A percentile compares a stretch with the other conserved stretches of the same genome.
phyloP scores from a whole-genome alignment of 805 yeast genomes.

The Candida tammaniensis region DNA sequence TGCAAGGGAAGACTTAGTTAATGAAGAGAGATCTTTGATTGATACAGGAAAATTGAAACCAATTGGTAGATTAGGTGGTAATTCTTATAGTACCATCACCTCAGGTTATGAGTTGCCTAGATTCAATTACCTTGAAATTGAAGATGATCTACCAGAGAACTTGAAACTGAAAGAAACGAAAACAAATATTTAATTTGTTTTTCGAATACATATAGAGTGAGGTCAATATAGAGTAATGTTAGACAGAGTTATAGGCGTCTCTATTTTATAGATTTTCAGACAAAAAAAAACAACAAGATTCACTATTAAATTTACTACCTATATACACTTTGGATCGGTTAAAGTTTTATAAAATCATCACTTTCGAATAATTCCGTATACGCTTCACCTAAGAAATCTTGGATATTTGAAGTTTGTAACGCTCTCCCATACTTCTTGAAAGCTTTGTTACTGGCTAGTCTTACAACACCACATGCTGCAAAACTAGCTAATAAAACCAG shows the following conservation, averaged over 20 bases:
- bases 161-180: too few relatives aligned
- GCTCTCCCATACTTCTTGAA: constrained; percentile 65
- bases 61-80: constrained; percentile 50
- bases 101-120: constrained; percentile 47
- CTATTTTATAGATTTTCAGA: too few relatives aligned
- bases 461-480: constrained; percentile 68
- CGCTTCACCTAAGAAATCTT: constrained; percentile 62
- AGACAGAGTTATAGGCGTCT: too few relatives aligned
- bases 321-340: too few relatives aligned
- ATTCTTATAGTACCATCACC: constrained; percentile 42
- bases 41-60: constrained; percentile 52
- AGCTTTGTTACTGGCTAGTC: constrained; percentile 65
- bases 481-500: constrained; percentile 55
- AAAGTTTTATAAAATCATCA: constrained; percentile 16
- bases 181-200: neutral
- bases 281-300: neutral
- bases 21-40: constrained; percentile 34
- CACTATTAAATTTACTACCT: neutral
- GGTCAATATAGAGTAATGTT: too few relatives aligned
- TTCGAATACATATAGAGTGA: too few relatives aligned
- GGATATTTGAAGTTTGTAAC: constrained; percentile 83
- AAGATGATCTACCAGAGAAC: too few relatives aligned
- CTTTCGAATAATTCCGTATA: constrained; percentile 47
- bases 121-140: constrained; percentile 32
- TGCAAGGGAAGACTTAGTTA: constrained; percentile 51